phyloP scores from a whole-genome alignment of 176 grass and related monocot species.

The Triticum urartu region DNA sequence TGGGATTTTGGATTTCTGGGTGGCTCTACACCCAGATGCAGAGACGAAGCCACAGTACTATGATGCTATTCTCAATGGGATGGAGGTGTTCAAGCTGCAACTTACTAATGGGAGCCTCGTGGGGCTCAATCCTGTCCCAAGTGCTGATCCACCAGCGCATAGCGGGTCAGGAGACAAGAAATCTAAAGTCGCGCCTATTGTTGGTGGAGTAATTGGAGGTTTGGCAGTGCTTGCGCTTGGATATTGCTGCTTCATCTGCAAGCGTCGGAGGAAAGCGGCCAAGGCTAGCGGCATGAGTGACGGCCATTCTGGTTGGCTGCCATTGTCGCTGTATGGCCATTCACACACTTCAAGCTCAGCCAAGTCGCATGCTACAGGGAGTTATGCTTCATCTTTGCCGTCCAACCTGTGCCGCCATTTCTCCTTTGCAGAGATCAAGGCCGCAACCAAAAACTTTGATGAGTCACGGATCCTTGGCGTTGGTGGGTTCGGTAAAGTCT shows the following conservation, averaged over 20 bases:
- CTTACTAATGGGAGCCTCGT: constrained; percentile 63
- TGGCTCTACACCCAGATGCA: constrained; percentile 57
- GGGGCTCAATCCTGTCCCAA: constrained; percentile 64
- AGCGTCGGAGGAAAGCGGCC: constrained; percentile 31
- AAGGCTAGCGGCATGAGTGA: constrained; percentile 75
- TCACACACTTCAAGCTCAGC: constrained; percentile 63
- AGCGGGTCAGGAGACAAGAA: constrained; percentile 11
- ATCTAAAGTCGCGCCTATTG: constrained; percentile 35
- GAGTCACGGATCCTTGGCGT: constrained; percentile 83
- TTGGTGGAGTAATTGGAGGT: constrained; percentile 60
- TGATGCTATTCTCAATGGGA: constrained; percentile 81
- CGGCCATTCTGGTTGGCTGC: constrained; percentile 78
- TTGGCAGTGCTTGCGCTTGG: constrained; percentile 51
- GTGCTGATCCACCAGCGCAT: neutral
- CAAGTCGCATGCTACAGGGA: constrained; percentile 77
- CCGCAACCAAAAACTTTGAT: constrained; percentile 86
- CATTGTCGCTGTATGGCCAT: constrained; percentile 73
- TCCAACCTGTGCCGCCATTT: constrained; percentile 92
- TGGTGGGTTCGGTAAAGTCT: constrained; percentile 93
- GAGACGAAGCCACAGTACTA: constrained; percentile 33
- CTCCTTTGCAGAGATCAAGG: constrained; percentile 78
- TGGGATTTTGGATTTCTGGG: constrained; percentile 62
- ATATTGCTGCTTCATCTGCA: constrained; percentile 53
- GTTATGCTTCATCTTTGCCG: constrained; percentile 77
- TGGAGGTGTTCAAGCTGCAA: constrained; percentile 91